Percentiles rank a stretch among this genome's conserved stretches.
Evolutionary conservation across 108 stramenopile species (phyloP).

Genomic region (Mayamaea pseudoterrestris): DNA sequence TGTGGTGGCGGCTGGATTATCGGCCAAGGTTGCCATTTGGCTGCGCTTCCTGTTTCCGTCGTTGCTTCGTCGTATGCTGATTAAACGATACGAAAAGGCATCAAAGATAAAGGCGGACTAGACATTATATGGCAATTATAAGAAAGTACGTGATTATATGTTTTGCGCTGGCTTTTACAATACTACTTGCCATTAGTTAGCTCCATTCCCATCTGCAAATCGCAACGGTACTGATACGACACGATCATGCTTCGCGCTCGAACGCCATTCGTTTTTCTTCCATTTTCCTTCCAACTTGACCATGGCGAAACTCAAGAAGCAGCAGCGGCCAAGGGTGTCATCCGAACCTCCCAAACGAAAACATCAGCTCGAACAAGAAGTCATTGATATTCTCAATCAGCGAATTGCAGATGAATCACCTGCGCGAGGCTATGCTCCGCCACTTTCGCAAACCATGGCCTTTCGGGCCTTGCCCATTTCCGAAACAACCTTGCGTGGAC

Average conservation of each 20-base stretch:
- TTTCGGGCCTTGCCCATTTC: constrained; percentile 72
- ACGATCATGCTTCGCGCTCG: too few species aligned
- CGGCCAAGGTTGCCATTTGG: constrained; percentile 53
- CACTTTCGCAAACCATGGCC: constrained; percentile 51
- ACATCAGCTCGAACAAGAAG: constrained; percentile 16
- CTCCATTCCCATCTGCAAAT: too few species aligned
- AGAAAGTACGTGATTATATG: too few species aligned
- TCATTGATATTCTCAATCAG: constrained; percentile 23
- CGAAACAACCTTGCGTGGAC: constrained; percentile 47
- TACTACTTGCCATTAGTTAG: too few species aligned
- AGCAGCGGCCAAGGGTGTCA: too few species aligned
- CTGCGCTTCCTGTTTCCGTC: constrained; percentile 51
- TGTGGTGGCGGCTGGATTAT: constrained; percentile 51
- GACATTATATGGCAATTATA: too few species aligned
- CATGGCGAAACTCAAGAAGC: too few species aligned
- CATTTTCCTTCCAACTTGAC: too few species aligned
- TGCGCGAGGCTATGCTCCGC: constrained; percentile 47
- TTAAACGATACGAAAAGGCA: constrained; percentile 56
- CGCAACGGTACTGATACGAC: too few species aligned
- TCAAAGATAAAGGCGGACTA: constrained; percentile 17
- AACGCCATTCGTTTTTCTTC: too few species aligned
- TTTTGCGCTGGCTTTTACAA: too few species aligned
- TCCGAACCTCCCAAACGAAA: too few species aligned
- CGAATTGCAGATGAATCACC: constrained; percentile 61
- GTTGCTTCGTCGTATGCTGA: constrained; percentile 39